A percentile compares a stretch with the other conserved stretches of the same genome.
phyloP scores from a whole-genome alignment of 2,329 filamentous ascomycete genomes.

The Colletotrichum incanum region DNA sequence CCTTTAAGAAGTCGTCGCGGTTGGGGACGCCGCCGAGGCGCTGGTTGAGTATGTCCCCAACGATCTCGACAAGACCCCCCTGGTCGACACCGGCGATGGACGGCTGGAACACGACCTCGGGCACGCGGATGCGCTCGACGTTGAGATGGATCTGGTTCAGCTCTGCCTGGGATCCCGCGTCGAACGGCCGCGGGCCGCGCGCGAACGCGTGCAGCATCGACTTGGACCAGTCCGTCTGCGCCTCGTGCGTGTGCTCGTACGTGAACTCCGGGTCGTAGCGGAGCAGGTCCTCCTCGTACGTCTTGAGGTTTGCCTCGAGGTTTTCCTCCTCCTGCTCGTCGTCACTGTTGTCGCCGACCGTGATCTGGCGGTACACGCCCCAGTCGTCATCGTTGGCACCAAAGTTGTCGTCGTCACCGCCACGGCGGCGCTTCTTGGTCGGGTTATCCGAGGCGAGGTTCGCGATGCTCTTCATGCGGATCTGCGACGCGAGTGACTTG shows the following conservation, averaged over 20 bases:
- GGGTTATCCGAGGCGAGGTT: slow-evolving; percentile 94
- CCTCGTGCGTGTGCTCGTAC: slow-evolving; percentile 92
- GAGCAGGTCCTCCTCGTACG: slow-evolving; percentile 87
- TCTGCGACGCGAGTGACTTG: slow-evolving; percentile 95
- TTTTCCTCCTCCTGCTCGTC: slow-evolving; percentile 96
- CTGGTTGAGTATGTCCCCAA: slow-evolving; percentile 89
- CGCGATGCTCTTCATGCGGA: slow-evolving; percentile 98
- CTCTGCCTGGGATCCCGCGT: slow-evolving; percentile 83
- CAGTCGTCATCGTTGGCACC: slow-evolving; percentile 98
- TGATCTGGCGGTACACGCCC: slow-evolving; percentile 95
- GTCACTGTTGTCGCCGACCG: slow-evolving; percentile 84
- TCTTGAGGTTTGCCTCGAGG: slow-evolving; percentile 79
- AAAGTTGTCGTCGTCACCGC: slow-evolving; percentile 95
- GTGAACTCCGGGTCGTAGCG: slow-evolving; percentile 90
- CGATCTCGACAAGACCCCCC: slow-evolving; percentile 93
- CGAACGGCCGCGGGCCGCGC: slow-evolving; percentile 89
- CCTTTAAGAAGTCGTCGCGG: slow-evolving; percentile 81
- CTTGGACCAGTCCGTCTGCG: slow-evolving; percentile 96
- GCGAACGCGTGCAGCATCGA: slow-evolving; percentile 91
- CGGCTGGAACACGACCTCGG: slow-evolving; percentile 93
- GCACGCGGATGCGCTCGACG: slow-evolving; percentile 94
- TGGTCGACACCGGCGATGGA: slow-evolving; percentile 94
- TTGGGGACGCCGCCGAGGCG: slow-evolving; percentile 74
- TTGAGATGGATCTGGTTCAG: slow-evolving; percentile 94
- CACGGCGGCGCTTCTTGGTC: slow-evolving; percentile 85